A percentile compares a stretch with the other conserved stretches of the same genome.
These are phyloP conservation scores for Pharus latifolius DNA, from an alignment of 176 grass and related monocot species.

Conservation along the genomic window DNA sequence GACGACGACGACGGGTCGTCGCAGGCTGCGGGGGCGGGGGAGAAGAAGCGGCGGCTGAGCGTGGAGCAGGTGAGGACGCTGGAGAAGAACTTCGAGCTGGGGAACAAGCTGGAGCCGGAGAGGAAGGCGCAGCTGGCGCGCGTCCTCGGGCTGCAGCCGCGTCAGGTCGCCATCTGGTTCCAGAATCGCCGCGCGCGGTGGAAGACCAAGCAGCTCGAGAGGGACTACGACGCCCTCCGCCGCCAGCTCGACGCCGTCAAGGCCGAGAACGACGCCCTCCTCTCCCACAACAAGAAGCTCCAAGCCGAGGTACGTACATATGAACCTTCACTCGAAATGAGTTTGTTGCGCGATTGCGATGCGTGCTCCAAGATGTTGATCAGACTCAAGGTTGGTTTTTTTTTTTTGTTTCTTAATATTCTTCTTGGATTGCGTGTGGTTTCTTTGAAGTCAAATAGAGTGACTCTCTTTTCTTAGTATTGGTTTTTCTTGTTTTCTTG, in stretches of 20 bases:
- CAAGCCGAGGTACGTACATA: slow-evolving; percentile 19
- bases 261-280: slow-evolving; percentile 36
- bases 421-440: too few relatives aligned
- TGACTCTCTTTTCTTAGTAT: too few relatives aligned
- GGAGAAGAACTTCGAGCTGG: slow-evolving; percentile 49
- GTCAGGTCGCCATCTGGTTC: slow-evolving; percentile 69
- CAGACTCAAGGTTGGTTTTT: too few relatives aligned
- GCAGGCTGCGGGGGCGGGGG: not conserved
- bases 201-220: slow-evolving; percentile 67
- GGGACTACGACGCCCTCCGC: slow-evolving; percentile 35
- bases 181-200: slow-evolving; percentile 61
- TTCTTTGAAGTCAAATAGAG: too few relatives aligned
- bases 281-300: slow-evolving; percentile 41
- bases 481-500: too few relatives aligned
- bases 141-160: slow-evolving; percentile 40
- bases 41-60: slow-evolving; percentile 50
- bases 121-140: slow-evolving; percentile 41
- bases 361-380: too few relatives aligned
- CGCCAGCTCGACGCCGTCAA: slow-evolving; percentile 31
- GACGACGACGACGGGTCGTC: slow-evolving; percentile 10
- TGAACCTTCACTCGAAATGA: not conserved
- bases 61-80: slow-evolving; percentile 54
- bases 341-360: too few relatives aligned
- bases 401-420: too few relatives aligned
- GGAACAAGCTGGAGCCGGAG: slow-evolving; percentile 66